These are phyloP conservation scores for Verticillium nubilum DNA, from an alignment of 2,329 filamentous ascomycete species.

Conservation along the genomic window DNA sequence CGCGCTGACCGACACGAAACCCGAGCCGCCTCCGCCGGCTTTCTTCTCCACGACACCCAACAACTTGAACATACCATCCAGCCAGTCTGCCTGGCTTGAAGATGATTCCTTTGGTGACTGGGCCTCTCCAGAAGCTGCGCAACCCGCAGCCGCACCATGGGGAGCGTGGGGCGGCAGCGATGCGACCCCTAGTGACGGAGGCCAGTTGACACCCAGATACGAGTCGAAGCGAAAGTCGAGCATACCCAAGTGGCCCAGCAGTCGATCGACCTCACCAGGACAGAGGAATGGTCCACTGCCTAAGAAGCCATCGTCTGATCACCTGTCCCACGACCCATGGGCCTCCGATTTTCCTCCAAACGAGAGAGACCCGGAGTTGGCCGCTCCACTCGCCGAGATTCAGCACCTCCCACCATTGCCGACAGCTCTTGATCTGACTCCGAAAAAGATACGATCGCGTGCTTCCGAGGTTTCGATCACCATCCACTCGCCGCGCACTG, in stretches of 20 bases:
- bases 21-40: conserved; percentile 36
- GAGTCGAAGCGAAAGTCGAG: conserved; percentile 27
- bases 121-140: conserved; percentile 22
- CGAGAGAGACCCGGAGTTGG: conserved; percentile 13
- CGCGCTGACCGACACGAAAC: conserved; percentile 23
- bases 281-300: conserved; percentile 23
- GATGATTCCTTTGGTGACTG: conserved; percentile 32
- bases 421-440: not conserved
- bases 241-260: conserved; percentile 33
- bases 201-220: conserved; percentile 22
- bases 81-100: conserved; percentile 35
- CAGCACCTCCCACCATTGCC: conserved; percentile 14
- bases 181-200: conserved; percentile 10
- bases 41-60: conserved; percentile 28
- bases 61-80: conserved; percentile 16
- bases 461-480: not conserved
- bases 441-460: not conserved
- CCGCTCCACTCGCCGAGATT: conserved; percentile 9
- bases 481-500: not conserved
- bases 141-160: conserved; percentile 20
- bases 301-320: conserved; percentile 24
- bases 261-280: conserved; percentile 27
- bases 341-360: conserved; percentile 22
- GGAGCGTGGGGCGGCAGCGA: conserved; percentile 18
- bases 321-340: conserved; percentile 38